phyloP scores from a whole-genome alignment of 2,329 filamentous ascomycete genomes.

The Sclerotinia subarctica region DNA sequence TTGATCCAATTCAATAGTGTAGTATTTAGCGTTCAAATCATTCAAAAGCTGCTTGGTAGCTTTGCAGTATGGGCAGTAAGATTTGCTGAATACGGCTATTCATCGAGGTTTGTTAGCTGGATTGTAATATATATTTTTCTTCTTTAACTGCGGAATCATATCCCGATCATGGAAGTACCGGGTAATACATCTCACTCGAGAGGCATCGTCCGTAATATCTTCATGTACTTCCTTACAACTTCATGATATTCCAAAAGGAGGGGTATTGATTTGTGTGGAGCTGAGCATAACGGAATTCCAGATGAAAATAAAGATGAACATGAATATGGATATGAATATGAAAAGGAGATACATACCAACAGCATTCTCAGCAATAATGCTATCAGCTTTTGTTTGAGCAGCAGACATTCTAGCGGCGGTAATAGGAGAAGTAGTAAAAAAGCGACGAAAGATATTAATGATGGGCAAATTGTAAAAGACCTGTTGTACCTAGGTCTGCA shows the following conservation, averaged over 20 bases:
- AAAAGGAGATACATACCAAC: slow-evolving; percentile 59
- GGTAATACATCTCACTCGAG: not conserved
- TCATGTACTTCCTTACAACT: not conserved
- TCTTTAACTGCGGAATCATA: no score
- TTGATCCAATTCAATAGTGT: slow-evolving; percentile 79
- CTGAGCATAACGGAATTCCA: not conserved
- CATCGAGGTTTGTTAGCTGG: not conserved
- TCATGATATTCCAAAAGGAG: not conserved
- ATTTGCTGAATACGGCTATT: slow-evolving; percentile 91
- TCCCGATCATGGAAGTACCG: no score
- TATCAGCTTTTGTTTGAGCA: slow-evolving; percentile 78
- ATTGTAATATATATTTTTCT: not conserved
- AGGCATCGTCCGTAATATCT: not conserved
- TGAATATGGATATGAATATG: not conserved
- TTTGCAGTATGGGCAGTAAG: slow-evolving; percentile 90
- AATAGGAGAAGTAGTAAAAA: slow-evolving; percentile 61
- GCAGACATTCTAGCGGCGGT: slow-evolving; percentile 71
- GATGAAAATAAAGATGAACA: not conserved
- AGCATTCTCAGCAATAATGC: slow-evolving; percentile 83
- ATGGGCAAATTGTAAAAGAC: slow-evolving; percentile 31
- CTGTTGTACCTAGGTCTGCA: slow-evolving; percentile 13
- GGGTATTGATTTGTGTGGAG: not conserved
- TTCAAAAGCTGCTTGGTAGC: slow-evolving; percentile 73
- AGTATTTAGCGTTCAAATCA: slow-evolving; percentile 68
- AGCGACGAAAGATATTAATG: slow-evolving; percentile 67